Conservation (phyloP, 2,329 filamentous ascomycete species). For the Geosmithia putterillii region DNA sequence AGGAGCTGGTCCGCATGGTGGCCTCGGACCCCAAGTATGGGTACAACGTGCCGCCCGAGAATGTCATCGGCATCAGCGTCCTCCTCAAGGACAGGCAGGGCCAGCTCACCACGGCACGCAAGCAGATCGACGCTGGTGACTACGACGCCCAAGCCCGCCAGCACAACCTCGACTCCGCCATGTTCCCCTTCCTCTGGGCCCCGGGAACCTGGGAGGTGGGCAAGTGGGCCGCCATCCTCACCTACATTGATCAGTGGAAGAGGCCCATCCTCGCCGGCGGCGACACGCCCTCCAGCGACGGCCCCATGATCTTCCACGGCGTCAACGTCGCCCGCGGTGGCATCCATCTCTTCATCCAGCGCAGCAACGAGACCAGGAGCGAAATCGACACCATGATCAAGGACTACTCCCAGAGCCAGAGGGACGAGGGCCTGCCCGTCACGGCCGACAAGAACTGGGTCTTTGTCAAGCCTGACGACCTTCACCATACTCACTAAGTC, state of each 20-base stretch:
- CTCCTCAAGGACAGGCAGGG: conserved; percentile 17
- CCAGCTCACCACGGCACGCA: conserved; percentile 20
- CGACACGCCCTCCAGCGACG: conserved; percentile 29
- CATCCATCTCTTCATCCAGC: conserved; percentile 27
- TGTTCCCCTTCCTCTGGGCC: conserved; percentile 28
- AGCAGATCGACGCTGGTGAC: conserved; percentile 22
- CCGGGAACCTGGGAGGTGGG: conserved; percentile 30
- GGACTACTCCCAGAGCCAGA: conserved; percentile 19
- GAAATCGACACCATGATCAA: conserved; percentile 23
- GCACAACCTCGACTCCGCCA: conserved; percentile 22
- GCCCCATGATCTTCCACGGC: conserved; percentile 30
- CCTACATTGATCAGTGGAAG: conserved; percentile 29
- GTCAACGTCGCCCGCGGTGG: conserved; percentile 27
- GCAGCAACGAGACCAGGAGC: conserved; percentile 18
- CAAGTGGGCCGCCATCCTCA: conserved; percentile 28
- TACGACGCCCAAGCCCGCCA: conserved; percentile 15
- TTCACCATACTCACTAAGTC: conserved; percentile 7
- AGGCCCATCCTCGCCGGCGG: conserved; percentile 25
- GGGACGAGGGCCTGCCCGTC: conserved; percentile 19
- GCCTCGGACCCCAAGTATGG: conserved; percentile 30
- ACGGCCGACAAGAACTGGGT: conserved; percentile 33
- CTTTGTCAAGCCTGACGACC: conserved; percentile 23
- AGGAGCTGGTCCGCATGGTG: conserved; percentile 32
- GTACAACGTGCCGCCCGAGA: conserved; percentile 29
- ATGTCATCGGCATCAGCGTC: conserved; percentile 28